Base-by-base conservation (phyloP, 352 stramenopile species). In the Blastocystis sp. region DNA sequence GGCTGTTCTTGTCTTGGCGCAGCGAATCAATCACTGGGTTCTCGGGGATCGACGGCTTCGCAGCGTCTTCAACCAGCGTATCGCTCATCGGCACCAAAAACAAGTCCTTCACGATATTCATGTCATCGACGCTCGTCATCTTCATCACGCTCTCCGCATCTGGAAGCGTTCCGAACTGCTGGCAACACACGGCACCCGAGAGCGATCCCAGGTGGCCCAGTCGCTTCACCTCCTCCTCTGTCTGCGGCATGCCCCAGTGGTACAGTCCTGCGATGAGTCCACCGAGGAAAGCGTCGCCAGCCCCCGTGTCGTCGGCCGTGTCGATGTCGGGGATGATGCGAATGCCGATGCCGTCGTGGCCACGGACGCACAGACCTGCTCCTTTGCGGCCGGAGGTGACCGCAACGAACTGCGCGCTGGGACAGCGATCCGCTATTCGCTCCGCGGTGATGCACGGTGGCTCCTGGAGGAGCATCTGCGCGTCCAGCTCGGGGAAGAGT, bases 211-310 rank as follows among this genome's bases (percentile, higher is more conserved):
- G 55, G 0, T 70, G 70, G 20, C 80, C 80, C 80, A 90, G 75
- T 59, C 26, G 39, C 43, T 59, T 50, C 45, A 90, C 43, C 20
- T 54, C 80, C 26, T 70, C 80, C 5, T 68, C 62, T n/a, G 18
- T 70, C 13, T 80, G 37, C n/a, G 80, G 80, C 55, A 82, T 87
- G 3, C 80, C 80, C 73, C 73, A 84, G 29, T 84, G 73, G 26
- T 84, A 80, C 29, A 90, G 45, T 61, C 77, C 73, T n/a, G 88
- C 88, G 55, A 90, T 87, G 3, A 90, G 39, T 34, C 77, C 88
- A 26, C 88, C 88, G 26, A 90, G 66, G 61, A 90, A 89, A 11
- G 88, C 88, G 54, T 90, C 88, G 7, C 88, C 88, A 13, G 88
- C 88, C 11, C 88, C 88, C 6, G 88, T 90, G 18, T 84, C 79